Percentiles rank a stretch among this genome's conserved stretches.
Evolutionary conservation across 768 basidiomycete genomes (phyloP).

Genomic region (Cystoderma amianthinum): DNA sequence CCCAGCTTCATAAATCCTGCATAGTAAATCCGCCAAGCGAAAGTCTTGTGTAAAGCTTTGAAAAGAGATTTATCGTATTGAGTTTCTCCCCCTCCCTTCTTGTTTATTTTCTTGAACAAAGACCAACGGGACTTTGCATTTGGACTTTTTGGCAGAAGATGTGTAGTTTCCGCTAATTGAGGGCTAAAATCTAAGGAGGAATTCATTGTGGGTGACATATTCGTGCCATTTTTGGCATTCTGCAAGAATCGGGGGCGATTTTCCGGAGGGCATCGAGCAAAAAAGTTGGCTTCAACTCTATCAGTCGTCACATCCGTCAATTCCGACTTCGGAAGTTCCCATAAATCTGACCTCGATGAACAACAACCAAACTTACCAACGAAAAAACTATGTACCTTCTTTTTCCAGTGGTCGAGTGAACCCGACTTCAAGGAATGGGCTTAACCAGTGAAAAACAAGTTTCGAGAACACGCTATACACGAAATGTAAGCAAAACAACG

Average conservation of each 20-base stretch:
- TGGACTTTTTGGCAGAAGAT: too few relatives aligned
- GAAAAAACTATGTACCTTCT: slow-evolving; percentile 32
- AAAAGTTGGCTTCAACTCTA: slow-evolving; percentile 38
- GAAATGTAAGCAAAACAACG: neutral
- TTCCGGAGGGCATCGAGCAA: slow-evolving; percentile 40
- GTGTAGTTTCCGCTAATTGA: too few relatives aligned
- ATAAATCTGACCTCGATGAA: slow-evolving; percentile 34
- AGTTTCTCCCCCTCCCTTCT: slow-evolving; percentile 3
- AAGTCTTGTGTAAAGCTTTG: slow-evolving; percentile 38
- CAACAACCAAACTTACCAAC: neutral
- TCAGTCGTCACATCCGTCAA: slow-evolving; percentile 32
- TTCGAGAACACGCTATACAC: slow-evolving; percentile 24
- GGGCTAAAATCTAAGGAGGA: neutral
- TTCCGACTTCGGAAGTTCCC: slow-evolving; percentile 34
- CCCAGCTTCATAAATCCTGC: slow-evolving; percentile 39
- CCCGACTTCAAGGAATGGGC: slow-evolving; percentile 47
- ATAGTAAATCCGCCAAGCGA: slow-evolving; percentile 37
- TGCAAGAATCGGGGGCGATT: slow-evolving; percentile 31
- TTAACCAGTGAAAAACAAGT: slow-evolving; percentile 45
- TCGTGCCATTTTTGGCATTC: slow-evolving; percentile 5
- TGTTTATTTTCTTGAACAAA: neutral
- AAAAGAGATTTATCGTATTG: slow-evolving; percentile 43
- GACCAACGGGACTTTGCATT: neutral
- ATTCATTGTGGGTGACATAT: neutral
- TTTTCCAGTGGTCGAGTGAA: slow-evolving; percentile 50